Evolutionary conservation across 208 protist species (phyloP).

Genomic region (Trypanosoma vivax): DNA sequence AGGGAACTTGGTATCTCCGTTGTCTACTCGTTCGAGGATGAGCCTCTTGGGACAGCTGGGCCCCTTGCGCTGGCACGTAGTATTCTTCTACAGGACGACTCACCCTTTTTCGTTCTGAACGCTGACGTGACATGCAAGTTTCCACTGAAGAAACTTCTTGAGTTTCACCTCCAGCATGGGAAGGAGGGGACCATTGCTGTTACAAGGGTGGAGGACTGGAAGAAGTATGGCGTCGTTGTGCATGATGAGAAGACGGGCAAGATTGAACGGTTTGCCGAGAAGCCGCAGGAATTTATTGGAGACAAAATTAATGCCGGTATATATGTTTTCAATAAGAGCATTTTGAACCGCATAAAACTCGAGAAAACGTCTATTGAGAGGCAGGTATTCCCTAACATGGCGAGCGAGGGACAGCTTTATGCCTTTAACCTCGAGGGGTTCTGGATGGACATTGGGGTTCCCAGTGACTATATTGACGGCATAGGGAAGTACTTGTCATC

Average conservation of each 20-base stretch:
- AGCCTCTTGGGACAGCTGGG: conserved; percentile 97
- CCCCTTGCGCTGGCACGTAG: conserved; percentile 93
- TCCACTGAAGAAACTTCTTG: conserved; percentile 90
- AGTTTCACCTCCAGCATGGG: conserved; percentile 93
- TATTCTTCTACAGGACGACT: conserved; percentile 74
- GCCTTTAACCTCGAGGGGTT: conserved; percentile 93
- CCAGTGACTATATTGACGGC: conserved; percentile 90
- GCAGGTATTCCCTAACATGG: conserved; percentile 96
- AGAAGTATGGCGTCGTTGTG: conserved; percentile 97
- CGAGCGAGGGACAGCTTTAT: conserved; percentile 88
- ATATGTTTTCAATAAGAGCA: conserved; percentile 94
- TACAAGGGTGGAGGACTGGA: conserved; percentile 93
- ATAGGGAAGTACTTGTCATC: conserved; percentile 82
- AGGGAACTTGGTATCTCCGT: conserved; percentile 91
- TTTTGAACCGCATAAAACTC: conserved; percentile 92
- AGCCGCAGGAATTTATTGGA: conserved; percentile 93
- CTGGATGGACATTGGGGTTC: conserved; percentile 98
- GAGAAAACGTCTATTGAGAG: conserved; percentile 94
- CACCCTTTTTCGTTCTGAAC: conserved; percentile 98
- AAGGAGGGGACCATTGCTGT: conserved; percentile 96
- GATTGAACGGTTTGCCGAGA: conserved; percentile 95
- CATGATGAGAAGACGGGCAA: conserved; percentile 75
- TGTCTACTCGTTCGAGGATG: conserved; percentile 92
- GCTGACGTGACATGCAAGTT: conserved; percentile 96
- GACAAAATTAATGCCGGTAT: conserved; percentile 97